These are phyloP conservation scores for Aspergillus pseudoglaucus DNA, from an alignment of 2,329 filamentous ascomycete species.

Conservation along the genomic window DNA sequence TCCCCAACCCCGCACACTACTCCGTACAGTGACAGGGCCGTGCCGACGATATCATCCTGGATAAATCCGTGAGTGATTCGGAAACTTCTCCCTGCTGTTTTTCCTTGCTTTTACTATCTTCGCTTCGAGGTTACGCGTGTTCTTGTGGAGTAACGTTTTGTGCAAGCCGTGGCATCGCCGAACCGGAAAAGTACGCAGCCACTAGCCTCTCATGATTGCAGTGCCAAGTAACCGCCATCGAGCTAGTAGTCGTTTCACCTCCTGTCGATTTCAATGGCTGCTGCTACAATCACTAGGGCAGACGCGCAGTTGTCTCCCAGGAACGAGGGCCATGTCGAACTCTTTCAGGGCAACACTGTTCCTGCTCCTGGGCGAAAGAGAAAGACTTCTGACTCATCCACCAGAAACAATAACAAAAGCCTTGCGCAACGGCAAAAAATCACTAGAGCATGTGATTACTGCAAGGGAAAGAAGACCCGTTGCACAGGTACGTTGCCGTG, in stretches of 20 bases:
- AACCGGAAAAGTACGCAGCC: conserved; percentile 1
- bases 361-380: conserved; percentile 19
- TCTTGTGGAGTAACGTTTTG: neutral
- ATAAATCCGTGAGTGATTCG: conserved; percentile 5
- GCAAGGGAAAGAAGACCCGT: conserved; percentile 33
- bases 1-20: neutral
- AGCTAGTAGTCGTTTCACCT: neutral
- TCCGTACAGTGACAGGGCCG: neutral
- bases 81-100: conserved; percentile 8
- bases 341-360: neutral
- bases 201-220: neutral
- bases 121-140: neutral
- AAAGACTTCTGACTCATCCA: conserved; percentile 19
- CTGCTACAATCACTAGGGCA: conserved; percentile 1
- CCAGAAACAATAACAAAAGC: conserved; percentile 12
- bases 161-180: neutral
- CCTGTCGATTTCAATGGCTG: conserved; percentile 3
- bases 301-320: conserved; percentile 2
- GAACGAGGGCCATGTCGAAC: conserved; percentile 1
- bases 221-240: neutral
- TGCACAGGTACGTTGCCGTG: conserved; percentile 34
- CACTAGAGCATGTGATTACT: conserved; percentile 33
- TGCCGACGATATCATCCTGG: neutral
- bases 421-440: conserved; percentile 27
- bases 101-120: neutral